Conservation (phyloP, 2,329 filamentous ascomycete genomes). For the Aspergillus novofumigatus region DNA sequence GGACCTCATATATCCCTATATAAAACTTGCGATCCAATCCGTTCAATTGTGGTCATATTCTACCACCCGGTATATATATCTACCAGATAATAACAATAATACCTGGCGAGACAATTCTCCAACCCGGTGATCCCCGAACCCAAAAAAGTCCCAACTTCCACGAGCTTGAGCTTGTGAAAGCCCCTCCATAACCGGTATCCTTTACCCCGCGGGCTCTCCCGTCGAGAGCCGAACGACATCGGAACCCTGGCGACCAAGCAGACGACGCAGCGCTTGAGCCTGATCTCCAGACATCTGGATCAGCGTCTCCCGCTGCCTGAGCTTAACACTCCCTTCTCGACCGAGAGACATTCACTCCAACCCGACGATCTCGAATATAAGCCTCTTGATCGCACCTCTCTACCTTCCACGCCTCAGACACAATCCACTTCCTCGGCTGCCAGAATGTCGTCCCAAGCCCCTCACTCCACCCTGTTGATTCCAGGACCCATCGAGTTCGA, state of each 20-base stretch:
- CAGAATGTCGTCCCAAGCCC: constrained; percentile 56
- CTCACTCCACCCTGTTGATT: constrained; percentile 77
- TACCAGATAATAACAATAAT: background rate
- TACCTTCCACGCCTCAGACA: constrained; percentile 7
- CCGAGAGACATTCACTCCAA: constrained; percentile 50
- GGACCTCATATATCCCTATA: background rate
- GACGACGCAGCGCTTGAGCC: constrained; percentile 51
- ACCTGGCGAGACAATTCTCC: background rate
- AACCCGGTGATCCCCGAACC: constrained; percentile 24
- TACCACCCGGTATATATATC: background rate
- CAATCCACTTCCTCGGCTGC: constrained; percentile 20
- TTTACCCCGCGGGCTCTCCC: constrained; percentile 29
- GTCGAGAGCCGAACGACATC: constrained; percentile 31
- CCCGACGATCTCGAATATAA: constrained; percentile 53
- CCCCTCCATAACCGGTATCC: constrained; percentile 15
- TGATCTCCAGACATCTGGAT: constrained; percentile 60
- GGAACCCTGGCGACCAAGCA: constrained; percentile 47
- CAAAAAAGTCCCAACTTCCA: too few relatives aligned
- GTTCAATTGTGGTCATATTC: background rate
- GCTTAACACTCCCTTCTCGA: constrained; percentile 61
- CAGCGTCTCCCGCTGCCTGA: constrained; percentile 51
- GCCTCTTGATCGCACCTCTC: constrained; percentile 33
- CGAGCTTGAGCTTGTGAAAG: background rate
- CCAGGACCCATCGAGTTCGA: constrained; percentile 98
- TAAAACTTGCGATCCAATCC: background rate